These are phyloP conservation scores for Amphirosellinia nigrospora DNA, from an alignment of 495 filamentous ascomycete genomes.

Conservation along the genomic window DNA sequence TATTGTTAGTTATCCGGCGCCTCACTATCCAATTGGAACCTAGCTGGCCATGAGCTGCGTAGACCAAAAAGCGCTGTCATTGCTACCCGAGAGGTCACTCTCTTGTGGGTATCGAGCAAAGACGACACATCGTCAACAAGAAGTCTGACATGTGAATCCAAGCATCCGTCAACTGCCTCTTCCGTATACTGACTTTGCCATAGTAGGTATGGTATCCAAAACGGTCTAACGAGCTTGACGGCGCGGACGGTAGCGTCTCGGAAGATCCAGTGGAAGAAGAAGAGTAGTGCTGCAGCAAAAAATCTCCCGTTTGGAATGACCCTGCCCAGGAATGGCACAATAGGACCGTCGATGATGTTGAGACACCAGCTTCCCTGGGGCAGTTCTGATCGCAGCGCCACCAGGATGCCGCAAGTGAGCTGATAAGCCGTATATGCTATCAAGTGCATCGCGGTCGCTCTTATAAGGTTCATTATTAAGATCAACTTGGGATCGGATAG, in stretches of 20 bases:
- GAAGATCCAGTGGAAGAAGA: conserved; percentile 27
- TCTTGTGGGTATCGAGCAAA: conserved; percentile 26
- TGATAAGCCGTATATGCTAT: conserved; percentile 38
- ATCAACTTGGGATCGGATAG: conserved; percentile 22
- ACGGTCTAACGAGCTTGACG: conserved; percentile 6
- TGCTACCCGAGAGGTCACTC: conserved; percentile 19
- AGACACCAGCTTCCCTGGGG: background rate
- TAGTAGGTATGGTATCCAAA: conserved; percentile 30
- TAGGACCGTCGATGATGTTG: background rate
- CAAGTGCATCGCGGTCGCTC: conserved; percentile 33
- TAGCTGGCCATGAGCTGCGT: conserved; percentile 35
- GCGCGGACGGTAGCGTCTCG: conserved; percentile 20
- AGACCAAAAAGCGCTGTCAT: conserved; percentile 34
- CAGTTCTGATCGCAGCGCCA: background rate
- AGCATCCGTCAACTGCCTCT: background rate
- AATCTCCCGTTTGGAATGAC: conserved; percentile 5
- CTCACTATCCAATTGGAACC: conserved; percentile 26
- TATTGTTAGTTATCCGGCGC: conserved; percentile 10
- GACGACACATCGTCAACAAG: conserved; percentile 29
- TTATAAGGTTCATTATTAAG: conserved; percentile 29
- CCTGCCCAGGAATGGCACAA: background rate
- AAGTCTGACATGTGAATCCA: conserved; percentile 15
- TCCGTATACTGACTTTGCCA: conserved; percentile 33
- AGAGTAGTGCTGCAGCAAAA: conserved; percentile 14
- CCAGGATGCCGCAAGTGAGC: conserved; percentile 17